Conservation (phyloP, 345 rosid species). For the Populus nigra region DNA sequence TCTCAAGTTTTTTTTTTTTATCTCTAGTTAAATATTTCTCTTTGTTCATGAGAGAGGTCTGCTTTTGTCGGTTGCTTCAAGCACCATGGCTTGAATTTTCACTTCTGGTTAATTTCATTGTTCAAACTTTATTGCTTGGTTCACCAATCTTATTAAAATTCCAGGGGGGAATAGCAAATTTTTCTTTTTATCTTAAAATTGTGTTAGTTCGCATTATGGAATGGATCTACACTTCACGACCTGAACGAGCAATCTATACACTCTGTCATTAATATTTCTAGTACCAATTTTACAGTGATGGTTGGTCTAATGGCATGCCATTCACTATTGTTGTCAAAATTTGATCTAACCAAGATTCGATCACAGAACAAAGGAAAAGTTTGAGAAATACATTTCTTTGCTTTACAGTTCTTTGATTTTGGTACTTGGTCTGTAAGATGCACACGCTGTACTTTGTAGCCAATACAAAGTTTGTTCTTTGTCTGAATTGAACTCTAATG, state of each 20-base stretch:
- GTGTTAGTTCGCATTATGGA: not conserved
- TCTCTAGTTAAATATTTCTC: not conserved
- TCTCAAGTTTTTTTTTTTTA: not conserved
- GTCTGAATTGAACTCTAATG: not conserved
- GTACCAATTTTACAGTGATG: not conserved
- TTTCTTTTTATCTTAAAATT: not conserved
- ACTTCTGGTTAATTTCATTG: not conserved
- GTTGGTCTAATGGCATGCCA: not conserved
- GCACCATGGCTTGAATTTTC: not conserved
- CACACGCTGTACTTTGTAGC: not conserved
- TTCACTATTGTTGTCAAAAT: not conserved
- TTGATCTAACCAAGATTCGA: not conserved
- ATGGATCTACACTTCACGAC: not conserved
- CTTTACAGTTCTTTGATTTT: not conserved
- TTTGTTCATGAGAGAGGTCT: not conserved
- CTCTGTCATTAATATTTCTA: not conserved
- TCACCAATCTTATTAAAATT: not conserved
- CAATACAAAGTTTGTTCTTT: not conserved
- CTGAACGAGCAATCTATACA: not conserved
- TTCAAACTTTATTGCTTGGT: not conserved
- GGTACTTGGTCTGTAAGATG: not conserved
- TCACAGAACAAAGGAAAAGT: not conserved
- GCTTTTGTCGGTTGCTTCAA: not conserved
- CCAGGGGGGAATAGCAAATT: not conserved
- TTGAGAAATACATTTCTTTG: not conserved